Evolutionary conservation across 2,329 filamentous ascomycete genomes (phyloP).

Genomic region (Coniochaeta hoffmannii): DNA sequence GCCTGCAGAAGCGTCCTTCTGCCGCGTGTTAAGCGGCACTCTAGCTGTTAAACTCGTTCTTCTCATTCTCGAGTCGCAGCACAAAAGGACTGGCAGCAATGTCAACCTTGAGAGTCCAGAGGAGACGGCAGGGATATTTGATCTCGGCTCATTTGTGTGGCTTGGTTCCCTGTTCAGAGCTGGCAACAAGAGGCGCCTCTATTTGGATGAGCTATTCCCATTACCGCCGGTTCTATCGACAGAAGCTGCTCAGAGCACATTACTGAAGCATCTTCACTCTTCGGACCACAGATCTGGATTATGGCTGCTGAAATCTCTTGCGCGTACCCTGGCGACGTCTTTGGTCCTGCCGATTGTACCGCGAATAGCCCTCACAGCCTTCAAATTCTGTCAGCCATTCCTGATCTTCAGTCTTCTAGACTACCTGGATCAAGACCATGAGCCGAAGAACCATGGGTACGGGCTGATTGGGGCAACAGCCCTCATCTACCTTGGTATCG

Average conservation of each 20-base stretch:
- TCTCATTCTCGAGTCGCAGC: background rate
- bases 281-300: background rate
- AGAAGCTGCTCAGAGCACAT: conserved; percentile 12
- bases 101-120: conserved; percentile 24
- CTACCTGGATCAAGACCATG: conserved; percentile 17
- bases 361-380: conserved; percentile 18
- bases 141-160: conserved; percentile 26
- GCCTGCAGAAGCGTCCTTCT: no score
- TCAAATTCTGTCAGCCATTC: conserved; percentile 26
- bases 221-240: no score
- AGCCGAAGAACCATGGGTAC: conserved; percentile 21
- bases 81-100: background rate
- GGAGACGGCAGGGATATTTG: conserved; percentile 25
- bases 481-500: conserved; percentile 32
- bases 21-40: background rate
- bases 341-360: conserved; percentile 19
- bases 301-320: conserved; percentile 11
- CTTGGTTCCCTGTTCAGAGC: conserved; percentile 24
- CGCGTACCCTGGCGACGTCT: conserved; percentile 10
- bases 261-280: conserved; percentile 13
- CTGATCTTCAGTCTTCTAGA: conserved; percentile 22
- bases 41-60: background rate
- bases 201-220: conserved; percentile 24
- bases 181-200: conserved; percentile 27
- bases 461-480: conserved; percentile 33